A percentile compares a stretch with the other conserved stretches of the same genome.
These are phyloP conservation scores for Tuber brumale DNA, from an alignment of 495 filamentous ascomycete genomes.

Conservation along the genomic window DNA sequence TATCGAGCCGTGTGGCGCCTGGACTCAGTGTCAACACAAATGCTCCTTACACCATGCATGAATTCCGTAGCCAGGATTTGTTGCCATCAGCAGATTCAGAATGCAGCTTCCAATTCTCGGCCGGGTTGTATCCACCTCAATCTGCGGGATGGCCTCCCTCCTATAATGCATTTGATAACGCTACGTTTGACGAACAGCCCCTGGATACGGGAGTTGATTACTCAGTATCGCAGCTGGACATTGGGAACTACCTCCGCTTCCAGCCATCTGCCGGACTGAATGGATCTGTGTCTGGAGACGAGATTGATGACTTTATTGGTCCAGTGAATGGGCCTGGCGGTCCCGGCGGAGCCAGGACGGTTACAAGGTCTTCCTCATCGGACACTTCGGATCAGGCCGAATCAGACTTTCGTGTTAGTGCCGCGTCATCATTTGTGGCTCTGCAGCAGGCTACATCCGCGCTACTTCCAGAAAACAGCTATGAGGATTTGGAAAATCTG, in stretches of 20 bases:
- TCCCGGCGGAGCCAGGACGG: constrained; percentile 25
- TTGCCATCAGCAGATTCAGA: constrained; percentile 40
- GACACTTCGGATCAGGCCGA: constrained; percentile 41
- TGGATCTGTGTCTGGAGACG: constrained; percentile 40
- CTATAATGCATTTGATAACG: constrained; percentile 30
- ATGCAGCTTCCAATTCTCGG: constrained; percentile 34
- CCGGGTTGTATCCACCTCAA: constrained; percentile 36
- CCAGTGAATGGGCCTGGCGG: constrained; percentile 35
- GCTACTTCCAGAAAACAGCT: constrained; percentile 11
- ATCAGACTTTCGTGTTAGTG: constrained; percentile 40
- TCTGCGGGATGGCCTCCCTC: constrained; percentile 40
- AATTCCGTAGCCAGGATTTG: constrained; percentile 38
- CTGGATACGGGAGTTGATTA: constrained; percentile 26
- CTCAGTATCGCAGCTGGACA: constrained; percentile 30
- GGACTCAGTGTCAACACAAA: constrained; percentile 41
- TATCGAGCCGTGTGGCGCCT: constrained; percentile 30
- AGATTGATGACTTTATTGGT: constrained; percentile 39
- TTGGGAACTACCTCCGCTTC: constrained; percentile 30
- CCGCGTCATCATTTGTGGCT: constrained; percentile 38
- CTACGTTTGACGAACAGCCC: constrained; percentile 34
- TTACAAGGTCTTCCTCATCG: constrained; percentile 37
- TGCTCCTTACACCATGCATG: constrained; percentile 32
- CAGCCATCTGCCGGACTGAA: constrained; percentile 31
- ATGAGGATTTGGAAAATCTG: constrained; percentile 34
- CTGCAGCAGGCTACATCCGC: constrained; percentile 32